Evolutionary conservation across 257 asterid species (phyloP).

Genomic region (Solanum dulcamara): DNA sequence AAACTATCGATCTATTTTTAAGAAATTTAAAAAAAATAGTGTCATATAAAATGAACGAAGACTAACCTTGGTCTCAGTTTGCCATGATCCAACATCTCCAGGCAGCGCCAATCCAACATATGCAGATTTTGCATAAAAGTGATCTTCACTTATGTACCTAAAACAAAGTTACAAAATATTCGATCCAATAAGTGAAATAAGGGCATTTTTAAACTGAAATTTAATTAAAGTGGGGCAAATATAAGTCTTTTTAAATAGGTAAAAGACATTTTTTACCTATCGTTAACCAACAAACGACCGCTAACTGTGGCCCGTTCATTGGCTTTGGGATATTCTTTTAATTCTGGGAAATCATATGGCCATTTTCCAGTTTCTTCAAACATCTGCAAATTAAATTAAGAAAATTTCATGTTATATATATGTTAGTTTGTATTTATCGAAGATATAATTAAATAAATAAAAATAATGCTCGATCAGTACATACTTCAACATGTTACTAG

Average conservation of each 20-base stretch:
- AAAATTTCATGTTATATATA: not conserved
- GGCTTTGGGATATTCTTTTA: conserved; percentile 1
- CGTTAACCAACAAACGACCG: not conserved
- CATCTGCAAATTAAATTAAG: conserved; percentile 26
- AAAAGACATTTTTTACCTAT: not conserved
- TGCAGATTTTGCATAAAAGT: conserved; percentile 26
- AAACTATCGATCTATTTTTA: not conserved
- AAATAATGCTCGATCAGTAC: not conserved
- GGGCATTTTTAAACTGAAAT: not conserved
- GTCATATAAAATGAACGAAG: not conserved
- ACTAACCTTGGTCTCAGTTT: conserved; percentile 57
- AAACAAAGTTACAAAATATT: not conserved
- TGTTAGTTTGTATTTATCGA: not conserved
- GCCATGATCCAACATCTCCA: conserved; percentile 63
- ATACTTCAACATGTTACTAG: not conserved
- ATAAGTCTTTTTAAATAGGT: not conserved
- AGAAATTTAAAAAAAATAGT: not conserved
- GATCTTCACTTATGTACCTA: conserved; percentile 22
- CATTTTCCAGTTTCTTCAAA: not conserved
- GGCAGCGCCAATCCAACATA: conserved; percentile 54
- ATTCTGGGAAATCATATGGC: conserved; percentile 6
- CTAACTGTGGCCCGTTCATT: not conserved
- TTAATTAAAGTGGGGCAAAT: not conserved
- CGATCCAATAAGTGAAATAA: not conserved
- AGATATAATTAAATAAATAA: not conserved